phyloP scores from a whole-genome alignment of 345 rosid genomes.

The Populus pruinosa region DNA sequence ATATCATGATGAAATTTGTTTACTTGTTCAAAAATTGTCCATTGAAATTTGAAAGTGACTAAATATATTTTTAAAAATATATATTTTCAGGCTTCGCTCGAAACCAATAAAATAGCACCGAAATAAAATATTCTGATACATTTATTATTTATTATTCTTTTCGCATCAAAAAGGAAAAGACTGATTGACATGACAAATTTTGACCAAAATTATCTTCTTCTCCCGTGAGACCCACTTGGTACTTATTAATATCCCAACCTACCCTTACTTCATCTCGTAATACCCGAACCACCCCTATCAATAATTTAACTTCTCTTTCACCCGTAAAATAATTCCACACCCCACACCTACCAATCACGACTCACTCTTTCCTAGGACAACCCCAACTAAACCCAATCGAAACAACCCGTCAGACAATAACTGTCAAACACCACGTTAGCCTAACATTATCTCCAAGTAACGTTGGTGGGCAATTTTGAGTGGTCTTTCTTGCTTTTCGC shows the following conservation, averaged over 20 bases:
- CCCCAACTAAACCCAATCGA: not conserved
- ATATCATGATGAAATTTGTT: too few relatives aligned
- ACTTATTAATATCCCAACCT: not conserved
- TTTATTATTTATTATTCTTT: not conserved
- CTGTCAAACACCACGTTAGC: not conserved
- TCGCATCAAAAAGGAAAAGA: not conserved
- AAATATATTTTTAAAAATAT: too few relatives aligned
- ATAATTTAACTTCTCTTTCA: not conserved
- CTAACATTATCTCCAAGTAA: not conserved
- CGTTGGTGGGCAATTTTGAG: not conserved
- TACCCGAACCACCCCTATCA: not conserved
- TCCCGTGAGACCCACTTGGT: not conserved
- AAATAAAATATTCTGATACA: too few relatives aligned
- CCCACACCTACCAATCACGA: not conserved
- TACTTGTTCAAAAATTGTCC: too few relatives aligned
- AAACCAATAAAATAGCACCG: too few relatives aligned
- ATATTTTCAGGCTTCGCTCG: too few relatives aligned
- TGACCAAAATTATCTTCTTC: not conserved
- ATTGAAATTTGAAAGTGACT: too few relatives aligned
- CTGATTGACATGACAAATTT: not conserved
- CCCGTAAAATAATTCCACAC: too few relatives aligned
- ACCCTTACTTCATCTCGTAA: not conserved
- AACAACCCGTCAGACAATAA: not conserved
- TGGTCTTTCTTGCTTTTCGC: conserved; percentile 15
- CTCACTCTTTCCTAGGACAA: too few relatives aligned